Conservation (phyloP, 331 rosid species). For the Pyracantha coccinea region DNA sequence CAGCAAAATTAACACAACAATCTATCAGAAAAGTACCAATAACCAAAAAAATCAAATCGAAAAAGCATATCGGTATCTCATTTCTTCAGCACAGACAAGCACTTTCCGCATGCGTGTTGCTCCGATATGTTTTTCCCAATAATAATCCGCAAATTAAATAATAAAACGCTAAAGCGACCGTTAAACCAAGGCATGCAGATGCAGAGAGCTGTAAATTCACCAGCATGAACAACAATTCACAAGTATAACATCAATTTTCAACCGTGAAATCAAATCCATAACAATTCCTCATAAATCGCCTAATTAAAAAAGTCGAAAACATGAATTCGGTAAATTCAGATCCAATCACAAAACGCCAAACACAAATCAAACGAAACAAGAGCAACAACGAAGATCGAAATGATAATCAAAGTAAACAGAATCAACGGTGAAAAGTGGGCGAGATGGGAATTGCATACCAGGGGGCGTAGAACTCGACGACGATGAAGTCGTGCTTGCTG, state of each 20-base stretch:
- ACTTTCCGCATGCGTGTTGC: not conserved
- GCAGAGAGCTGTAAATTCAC: not conserved
- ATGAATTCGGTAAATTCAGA: conserved; percentile 6
- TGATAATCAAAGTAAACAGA: not conserved
- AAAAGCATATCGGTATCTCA: not conserved
- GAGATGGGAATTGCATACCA: conserved; percentile 34
- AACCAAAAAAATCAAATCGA: not conserved
- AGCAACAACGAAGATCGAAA: not conserved
- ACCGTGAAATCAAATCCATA: not conserved
- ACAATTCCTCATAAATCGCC: not conserved
- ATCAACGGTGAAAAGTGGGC: not conserved
- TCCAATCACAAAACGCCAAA: not conserved
- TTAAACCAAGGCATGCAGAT: conserved; percentile 10
- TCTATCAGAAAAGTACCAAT: not conserved
- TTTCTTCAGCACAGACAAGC: not conserved
- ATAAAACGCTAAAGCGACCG: not conserved
- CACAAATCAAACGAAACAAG: not conserved
- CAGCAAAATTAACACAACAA: not conserved
- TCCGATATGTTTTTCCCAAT: not conserved
- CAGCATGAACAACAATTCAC: not conserved
- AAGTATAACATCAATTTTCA: not conserved
- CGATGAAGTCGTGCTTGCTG: conserved; percentile 75
- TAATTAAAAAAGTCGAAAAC: not conserved
- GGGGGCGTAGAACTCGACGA: conserved; percentile 91
- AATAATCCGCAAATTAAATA: not conserved